These are phyloP conservation scores for Lachancea nothofagi DNA, from an alignment of 805 yeast species.

Conservation along the genomic window DNA sequence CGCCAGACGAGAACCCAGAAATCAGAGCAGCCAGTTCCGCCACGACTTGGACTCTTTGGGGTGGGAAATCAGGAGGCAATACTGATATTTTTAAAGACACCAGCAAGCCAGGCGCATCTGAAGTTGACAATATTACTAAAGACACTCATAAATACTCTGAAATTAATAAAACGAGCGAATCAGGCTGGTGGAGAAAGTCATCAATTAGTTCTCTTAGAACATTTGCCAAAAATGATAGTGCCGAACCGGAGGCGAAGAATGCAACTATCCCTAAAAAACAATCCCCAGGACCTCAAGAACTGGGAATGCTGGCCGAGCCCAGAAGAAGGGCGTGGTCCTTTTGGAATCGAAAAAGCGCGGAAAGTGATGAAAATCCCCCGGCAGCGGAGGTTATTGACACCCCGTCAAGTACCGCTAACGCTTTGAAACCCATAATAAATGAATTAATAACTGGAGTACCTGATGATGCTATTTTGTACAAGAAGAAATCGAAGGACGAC, in stretches of 20 bases:
- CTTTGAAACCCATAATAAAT: slow-evolving; percentile 7
- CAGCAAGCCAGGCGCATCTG: neutral
- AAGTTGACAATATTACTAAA: neutral
- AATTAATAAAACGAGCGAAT: neutral
- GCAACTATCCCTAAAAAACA: neutral
- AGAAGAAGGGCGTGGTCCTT: slow-evolving; percentile 21
- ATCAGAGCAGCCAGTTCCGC: slow-evolving; percentile 1
- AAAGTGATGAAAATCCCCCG: slow-evolving; percentile 2
- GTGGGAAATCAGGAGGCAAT: slow-evolving; percentile 2
- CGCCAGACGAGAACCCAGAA: neutral
- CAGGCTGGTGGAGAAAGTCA: slow-evolving; percentile 13
- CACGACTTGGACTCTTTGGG: slow-evolving; percentile 13
- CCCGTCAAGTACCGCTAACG: neutral
- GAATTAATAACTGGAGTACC: slow-evolving; percentile 10
- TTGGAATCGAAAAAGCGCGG: slow-evolving; percentile 16
- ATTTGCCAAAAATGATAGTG: neutral
- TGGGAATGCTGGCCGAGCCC: slow-evolving; percentile 1
- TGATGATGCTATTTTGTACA: slow-evolving; percentile 20
- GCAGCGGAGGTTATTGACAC: slow-evolving; percentile 6
- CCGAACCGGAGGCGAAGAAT: neutral
- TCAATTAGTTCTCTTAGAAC: slow-evolving; percentile 9
- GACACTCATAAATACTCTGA: no score
- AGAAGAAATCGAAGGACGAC: slow-evolving; percentile 16
- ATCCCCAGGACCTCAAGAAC: neutral
- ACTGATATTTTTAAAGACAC: neutral